These are phyloP conservation scores for Sordariomycetes sp. DNA, from an alignment of 2,329 filamentous ascomycete genomes.

Conservation along the genomic window DNA sequence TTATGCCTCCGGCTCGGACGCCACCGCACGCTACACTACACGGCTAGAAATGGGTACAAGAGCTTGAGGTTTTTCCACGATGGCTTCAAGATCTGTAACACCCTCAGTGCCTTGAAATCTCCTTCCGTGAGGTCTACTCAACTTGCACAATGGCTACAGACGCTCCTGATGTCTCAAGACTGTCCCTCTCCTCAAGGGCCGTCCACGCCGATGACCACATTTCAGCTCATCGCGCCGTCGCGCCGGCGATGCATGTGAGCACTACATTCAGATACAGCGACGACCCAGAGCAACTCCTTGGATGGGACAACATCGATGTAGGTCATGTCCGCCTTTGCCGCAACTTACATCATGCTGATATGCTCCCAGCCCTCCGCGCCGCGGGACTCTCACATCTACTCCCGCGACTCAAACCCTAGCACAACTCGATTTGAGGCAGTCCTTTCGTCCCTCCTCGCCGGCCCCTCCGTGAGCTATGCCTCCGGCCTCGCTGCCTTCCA, in stretches of 20 bases:
- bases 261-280: constrained; percentile 80
- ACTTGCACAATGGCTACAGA: no score
- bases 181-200: constrained; percentile 57
- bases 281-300: constrained; percentile 55
- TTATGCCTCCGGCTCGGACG: no score
- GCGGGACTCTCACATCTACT: constrained; percentile 69
- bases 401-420: constrained; percentile 69
- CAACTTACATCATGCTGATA: no score
- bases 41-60: no score
- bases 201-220: constrained; percentile 76
- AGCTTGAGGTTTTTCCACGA: no score
- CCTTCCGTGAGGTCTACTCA: no score
- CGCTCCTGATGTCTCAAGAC: no score
- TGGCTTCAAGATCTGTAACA: no score
- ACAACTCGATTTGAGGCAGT: constrained; percentile 78
- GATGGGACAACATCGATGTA: constrained; percentile 46
- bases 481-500: constrained; percentile 87
- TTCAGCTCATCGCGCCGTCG: constrained; percentile 68
- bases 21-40: no score
- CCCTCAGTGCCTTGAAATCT: no score
- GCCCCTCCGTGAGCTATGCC: constrained; percentile 64
- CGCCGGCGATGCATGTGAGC: constrained; percentile 81
- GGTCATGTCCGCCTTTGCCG: no score
- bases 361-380: constrained; percentile 40
- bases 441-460: constrained; percentile 63